Conservation (phyloP, 2,329 filamentous ascomycete species). For the Hymenoscyphus repandus region DNA sequence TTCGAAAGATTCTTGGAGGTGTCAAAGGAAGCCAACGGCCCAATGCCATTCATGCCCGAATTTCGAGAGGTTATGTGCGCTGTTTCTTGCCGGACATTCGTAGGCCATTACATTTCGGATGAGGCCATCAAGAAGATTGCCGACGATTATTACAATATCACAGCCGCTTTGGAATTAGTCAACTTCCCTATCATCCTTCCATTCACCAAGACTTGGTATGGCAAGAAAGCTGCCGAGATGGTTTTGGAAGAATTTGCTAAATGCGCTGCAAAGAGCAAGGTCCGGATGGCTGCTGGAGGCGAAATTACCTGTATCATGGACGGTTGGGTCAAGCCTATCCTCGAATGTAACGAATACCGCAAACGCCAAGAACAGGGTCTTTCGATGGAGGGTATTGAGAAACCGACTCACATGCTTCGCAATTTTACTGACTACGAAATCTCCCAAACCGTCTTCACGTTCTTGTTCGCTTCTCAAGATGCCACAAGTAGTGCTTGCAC, state of each 20-base stretch:
- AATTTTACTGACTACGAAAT: slow-evolving; percentile 90
- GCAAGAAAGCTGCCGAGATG: slow-evolving; percentile 92
- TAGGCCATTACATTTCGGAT: slow-evolving; percentile 90
- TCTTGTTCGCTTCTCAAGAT: slow-evolving; percentile 96
- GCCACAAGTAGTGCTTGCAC: slow-evolving; percentile 90
- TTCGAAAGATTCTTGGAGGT: slow-evolving; percentile 73
- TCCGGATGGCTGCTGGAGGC: slow-evolving; percentile 83
- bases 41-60: slow-evolving; percentile 80
- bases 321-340: slow-evolving; percentile 84
- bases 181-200: slow-evolving; percentile 97
- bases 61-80: slow-evolving; percentile 96
- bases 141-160: slow-evolving; percentile 95
- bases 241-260: slow-evolving; percentile 84
- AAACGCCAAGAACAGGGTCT: slow-evolving; percentile 71
- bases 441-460: slow-evolving; percentile 88
- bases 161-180: slow-evolving; percentile 90
- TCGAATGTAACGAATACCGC: slow-evolving; percentile 77
- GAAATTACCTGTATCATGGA: slow-evolving; percentile 92
- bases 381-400: slow-evolving; percentile 63
- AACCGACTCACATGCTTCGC: slow-evolving; percentile 77
- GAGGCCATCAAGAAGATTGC: slow-evolving; percentile 89
- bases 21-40: slow-evolving; percentile 65
- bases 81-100: slow-evolving; percentile 93
- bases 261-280: slow-evolving; percentile 89
- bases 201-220: slow-evolving; percentile 94